These are phyloP conservation scores for Lanmaoa pseudosensibilis DNA, from an alignment of 768 basidiomycete species.

Conservation along the genomic window DNA sequence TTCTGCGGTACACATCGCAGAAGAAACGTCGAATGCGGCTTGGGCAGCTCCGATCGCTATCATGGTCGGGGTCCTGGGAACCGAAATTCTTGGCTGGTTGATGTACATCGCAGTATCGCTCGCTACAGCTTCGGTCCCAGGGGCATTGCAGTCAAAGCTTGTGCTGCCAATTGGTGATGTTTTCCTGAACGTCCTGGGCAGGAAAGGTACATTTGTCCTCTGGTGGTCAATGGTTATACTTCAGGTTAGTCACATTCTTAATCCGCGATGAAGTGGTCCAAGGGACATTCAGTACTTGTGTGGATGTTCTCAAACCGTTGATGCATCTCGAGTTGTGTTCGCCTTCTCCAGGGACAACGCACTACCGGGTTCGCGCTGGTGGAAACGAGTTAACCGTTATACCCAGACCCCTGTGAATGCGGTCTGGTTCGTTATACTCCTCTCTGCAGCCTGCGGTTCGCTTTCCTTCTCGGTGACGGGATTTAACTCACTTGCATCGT, in stretches of 20 bases:
- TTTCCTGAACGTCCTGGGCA: conserved; percentile 39
- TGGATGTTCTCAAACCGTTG: conserved; percentile 47
- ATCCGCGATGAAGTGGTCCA: neutral
- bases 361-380: conserved; percentile 38
- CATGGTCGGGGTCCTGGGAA: conserved; percentile 40
- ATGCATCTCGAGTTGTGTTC: conserved; percentile 48
- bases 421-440: conserved; percentile 39
- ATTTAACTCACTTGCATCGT: conserved; percentile 38
- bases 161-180: conserved; percentile 45
- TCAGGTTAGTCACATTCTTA: conserved; percentile 33
- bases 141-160: conserved; percentile 33
- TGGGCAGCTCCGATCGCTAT: conserved; percentile 46
- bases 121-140: conserved; percentile 40
- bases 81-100: conserved; percentile 43
- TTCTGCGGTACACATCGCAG: conserved; percentile 48
- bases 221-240: conserved; percentile 46
- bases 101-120: conserved; percentile 44
- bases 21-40: conserved; percentile 45
- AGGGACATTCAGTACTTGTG: conserved; percentile 35
- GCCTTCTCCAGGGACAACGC: conserved; percentile 43
- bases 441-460: conserved; percentile 32
- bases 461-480: conserved; percentile 36
- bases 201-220: conserved; percentile 42
- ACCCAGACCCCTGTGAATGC: conserved; percentile 41
- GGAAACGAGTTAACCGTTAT: conserved; percentile 34